Conservation (phyloP, 768 basidiomycete genomes). For the Boletus pseudopeckii region DNA sequence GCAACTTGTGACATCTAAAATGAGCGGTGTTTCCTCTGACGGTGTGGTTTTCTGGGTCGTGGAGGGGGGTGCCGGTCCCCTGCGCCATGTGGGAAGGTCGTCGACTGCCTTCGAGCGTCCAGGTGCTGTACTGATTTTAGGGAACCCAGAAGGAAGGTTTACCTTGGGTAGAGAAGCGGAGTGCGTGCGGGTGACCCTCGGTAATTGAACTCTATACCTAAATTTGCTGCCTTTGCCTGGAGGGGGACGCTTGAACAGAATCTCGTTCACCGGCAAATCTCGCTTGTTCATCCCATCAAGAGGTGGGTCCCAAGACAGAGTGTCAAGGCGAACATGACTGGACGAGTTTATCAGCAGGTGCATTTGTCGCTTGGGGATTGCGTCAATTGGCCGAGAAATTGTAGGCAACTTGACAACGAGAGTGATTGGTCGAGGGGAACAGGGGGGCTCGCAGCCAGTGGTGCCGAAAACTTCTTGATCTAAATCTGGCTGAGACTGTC, state of each 20-base stretch:
- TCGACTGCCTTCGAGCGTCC: conserved; percentile 35
- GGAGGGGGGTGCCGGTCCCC: conserved; percentile 22
- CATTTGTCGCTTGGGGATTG: conserved; percentile 48
- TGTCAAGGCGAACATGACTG: conserved; percentile 52
- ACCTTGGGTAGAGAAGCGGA: conserved; percentile 32
- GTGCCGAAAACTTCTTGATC: conserved; percentile 43
- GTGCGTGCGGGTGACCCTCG: conserved; percentile 16
- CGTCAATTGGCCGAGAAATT: conserved; percentile 39
- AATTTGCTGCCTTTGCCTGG: conserved; percentile 30
- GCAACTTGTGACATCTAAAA: conserved; percentile 56
- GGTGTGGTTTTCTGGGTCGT: conserved; percentile 4
- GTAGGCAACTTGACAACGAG: conserved; percentile 50
- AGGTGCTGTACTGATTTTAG: conserved; percentile 12
- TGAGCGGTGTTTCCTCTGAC: conserved; percentile 14
- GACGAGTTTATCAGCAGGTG: conserved; percentile 39
- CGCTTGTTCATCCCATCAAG: conserved; percentile 59
- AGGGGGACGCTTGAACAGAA: conserved; percentile 52
- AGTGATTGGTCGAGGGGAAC: conserved; percentile 41
- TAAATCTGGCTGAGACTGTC: conserved; percentile 36
- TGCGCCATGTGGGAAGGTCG: conserved; percentile 40
- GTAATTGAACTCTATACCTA: conserved; percentile 37
- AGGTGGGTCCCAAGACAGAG: conserved; percentile 70
- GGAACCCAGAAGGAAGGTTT: conserved; percentile 34
- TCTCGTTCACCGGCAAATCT: conserved; percentile 61
- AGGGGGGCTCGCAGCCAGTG: conserved; percentile 48